Evolutionary conservation across 2,329 filamentous ascomycete genomes (phyloP).

Genomic region (Thielaviopsis cerberus): DNA sequence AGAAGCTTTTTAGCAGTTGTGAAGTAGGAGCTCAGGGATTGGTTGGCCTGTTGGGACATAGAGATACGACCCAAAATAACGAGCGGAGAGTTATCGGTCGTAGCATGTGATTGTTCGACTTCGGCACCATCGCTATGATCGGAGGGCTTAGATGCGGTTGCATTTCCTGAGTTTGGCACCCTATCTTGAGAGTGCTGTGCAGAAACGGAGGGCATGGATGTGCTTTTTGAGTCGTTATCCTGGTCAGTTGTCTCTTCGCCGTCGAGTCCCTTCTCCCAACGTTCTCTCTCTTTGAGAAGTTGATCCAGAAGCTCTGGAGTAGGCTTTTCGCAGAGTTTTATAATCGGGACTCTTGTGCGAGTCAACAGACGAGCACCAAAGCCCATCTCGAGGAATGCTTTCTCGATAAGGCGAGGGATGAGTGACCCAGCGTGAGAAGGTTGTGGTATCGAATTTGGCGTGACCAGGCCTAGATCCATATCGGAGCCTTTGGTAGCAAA

Average conservation of each 20-base stretch:
- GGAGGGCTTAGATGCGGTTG: not conserved
- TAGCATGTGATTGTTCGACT: not conserved
- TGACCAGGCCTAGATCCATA: slow-evolving; percentile 70
- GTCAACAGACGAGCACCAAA: slow-evolving; percentile 62
- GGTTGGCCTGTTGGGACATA: slow-evolving; percentile 5
- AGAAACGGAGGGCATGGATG: not conserved
- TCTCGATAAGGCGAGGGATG: slow-evolving; percentile 59
- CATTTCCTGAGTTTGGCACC: not conserved
- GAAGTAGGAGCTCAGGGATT: slow-evolving; percentile 8
- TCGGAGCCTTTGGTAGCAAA: slow-evolving; percentile 80
- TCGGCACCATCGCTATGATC: not conserved
- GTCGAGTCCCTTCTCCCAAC: slow-evolving; percentile 45
- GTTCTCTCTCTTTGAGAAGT: slow-evolving; percentile 45
- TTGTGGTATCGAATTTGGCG: slow-evolving; percentile 36
- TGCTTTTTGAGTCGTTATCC: not conserved
- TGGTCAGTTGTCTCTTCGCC: not conserved
- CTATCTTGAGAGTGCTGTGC: not conserved
- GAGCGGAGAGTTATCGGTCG: not conserved
- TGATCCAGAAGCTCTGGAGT: slow-evolving; percentile 38
- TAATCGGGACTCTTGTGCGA: slow-evolving; percentile 65
- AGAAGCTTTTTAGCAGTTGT: slow-evolving; percentile 9
- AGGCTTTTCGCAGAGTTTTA: slow-evolving; percentile 66
- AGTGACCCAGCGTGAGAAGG: slow-evolving; percentile 36
- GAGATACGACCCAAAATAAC: slow-evolving; percentile 6
- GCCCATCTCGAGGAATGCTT: slow-evolving; percentile 50